Evolutionary conservation across 2,329 filamentous ascomycete genomes (phyloP).

Genomic region (Lecanicillium sp.): DNA sequence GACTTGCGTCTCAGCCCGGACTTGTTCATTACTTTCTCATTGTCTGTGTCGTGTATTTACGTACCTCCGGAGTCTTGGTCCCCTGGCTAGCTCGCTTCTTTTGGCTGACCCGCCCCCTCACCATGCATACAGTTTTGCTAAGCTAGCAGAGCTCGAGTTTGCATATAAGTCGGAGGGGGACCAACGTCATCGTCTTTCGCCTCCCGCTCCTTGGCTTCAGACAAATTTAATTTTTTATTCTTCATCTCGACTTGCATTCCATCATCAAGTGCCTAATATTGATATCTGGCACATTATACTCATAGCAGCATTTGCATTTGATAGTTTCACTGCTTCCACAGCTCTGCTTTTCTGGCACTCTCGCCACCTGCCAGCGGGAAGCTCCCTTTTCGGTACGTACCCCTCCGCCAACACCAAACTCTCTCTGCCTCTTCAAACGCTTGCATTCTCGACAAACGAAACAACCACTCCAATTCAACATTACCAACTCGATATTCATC

Average conservation of each 20-base stretch:
- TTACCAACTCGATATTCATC: neutral
- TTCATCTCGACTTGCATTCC: too few species aligned
- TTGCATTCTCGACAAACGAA: neutral
- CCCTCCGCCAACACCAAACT: neutral
- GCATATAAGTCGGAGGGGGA: neutral
- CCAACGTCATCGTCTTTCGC: neutral
- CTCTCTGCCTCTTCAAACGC: too few species aligned
- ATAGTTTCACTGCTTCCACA: neutral
- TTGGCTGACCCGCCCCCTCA: neutral
- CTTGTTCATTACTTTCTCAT: neutral
- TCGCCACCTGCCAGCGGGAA: neutral
- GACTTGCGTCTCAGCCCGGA: neutral
- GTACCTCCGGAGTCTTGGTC: conserved; percentile 2
- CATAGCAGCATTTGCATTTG: neutral
- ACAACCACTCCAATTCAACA: neutral
- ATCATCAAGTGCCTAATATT: too few species aligned
- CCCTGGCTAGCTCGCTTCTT: neutral
- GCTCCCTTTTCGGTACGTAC: conserved; percentile 3
- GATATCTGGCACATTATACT: too few species aligned
- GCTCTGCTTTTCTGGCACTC: neutral
- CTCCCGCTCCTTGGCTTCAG: neutral
- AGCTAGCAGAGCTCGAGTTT: neutral
- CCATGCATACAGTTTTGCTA: neutral
- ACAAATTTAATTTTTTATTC: too few species aligned
- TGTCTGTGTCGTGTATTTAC: neutral